These are phyloP conservation scores for Naganishia liquefaciens DNA, from an alignment of 1,284 basidiomycete genomes.

Conservation along the genomic window DNA sequence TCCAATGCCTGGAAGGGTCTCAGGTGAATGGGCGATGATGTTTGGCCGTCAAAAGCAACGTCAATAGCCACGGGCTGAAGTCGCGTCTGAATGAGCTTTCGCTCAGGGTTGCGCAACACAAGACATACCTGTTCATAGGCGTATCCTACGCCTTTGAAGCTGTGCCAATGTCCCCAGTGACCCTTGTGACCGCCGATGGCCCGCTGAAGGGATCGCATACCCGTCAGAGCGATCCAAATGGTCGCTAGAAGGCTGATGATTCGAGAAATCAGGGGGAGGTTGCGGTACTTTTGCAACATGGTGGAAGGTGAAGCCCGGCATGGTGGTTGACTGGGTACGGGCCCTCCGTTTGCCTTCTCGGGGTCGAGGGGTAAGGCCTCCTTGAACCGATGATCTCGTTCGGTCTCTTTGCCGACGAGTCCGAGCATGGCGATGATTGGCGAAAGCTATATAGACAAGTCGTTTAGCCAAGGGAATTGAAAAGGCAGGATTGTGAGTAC, in stretches of 20 bases:
- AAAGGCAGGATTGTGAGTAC: too few species aligned
- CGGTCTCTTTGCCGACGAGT: slow-evolving; percentile 8
- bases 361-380: neutral
- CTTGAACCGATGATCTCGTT: slow-evolving; percentile 17
- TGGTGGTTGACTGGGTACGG: neutral
- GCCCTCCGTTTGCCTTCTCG: slow-evolving; percentile 3
- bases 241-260: slow-evolving; percentile 9
- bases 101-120: neutral
- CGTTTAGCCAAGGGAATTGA: neutral
- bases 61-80: slow-evolving; percentile 6
- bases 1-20: slow-evolving; percentile 9
- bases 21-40: slow-evolving; percentile 8
- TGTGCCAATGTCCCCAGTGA: neutral
- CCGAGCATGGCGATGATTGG: slow-evolving; percentile 14
- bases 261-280: slow-evolving; percentile 4
- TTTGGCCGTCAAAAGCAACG: slow-evolving; percentile 4
- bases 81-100: neutral
- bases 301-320: neutral
- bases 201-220: slow-evolving; percentile 14
- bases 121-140: slow-evolving; percentile 12
- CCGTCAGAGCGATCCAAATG: slow-evolving; percentile 8
- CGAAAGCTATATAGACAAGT: neutral
- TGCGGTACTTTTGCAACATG: slow-evolving; percentile 4
- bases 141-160: neutral
- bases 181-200: neutral